Conservation (phyloP, 202 grass and related monocot genomes). For the Schoenoplectus triqueter region DNA sequence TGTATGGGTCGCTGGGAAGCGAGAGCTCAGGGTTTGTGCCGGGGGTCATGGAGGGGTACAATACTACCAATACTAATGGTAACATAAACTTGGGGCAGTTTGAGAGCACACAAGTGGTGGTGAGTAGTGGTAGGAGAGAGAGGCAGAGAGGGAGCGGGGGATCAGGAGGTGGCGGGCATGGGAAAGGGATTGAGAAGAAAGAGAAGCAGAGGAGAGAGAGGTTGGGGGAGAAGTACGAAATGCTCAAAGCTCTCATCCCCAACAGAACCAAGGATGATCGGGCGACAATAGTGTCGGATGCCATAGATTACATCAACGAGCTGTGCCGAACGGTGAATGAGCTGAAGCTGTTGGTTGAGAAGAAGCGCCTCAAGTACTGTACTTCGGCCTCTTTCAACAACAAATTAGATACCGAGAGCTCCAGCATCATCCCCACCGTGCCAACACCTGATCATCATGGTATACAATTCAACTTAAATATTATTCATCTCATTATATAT, state of each 20-base stretch:
- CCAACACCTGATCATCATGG: neutral
- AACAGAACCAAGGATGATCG: slow-evolving; percentile 91
- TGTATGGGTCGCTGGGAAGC: slow-evolving; percentile 44
- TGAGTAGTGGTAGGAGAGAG: slow-evolving; percentile 35
- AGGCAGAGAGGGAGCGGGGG: slow-evolving; percentile 47
- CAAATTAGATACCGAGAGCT: slow-evolving; percentile 52
- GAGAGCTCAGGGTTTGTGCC: slow-evolving; percentile 36
- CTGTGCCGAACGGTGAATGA: slow-evolving; percentile 82
- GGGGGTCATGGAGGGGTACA: slow-evolving; percentile 44
- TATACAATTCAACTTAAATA: neutral
- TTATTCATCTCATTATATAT: no score
- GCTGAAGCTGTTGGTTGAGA: slow-evolving; percentile 76
- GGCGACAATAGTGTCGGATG: slow-evolving; percentile 83
- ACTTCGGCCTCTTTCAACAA: neutral
- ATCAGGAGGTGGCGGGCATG: slow-evolving; percentile 23
- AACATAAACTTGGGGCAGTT: slow-evolving; percentile 33
- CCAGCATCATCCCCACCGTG: slow-evolving; percentile 13
- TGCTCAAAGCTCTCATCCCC: slow-evolving; percentile 82
- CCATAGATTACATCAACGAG: slow-evolving; percentile 94
- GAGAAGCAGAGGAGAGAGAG: slow-evolving; percentile 93
- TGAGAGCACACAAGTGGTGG: slow-evolving; percentile 29
- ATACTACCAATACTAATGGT: neutral
- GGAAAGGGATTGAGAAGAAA: slow-evolving; percentile 63
- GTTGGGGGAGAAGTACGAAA: slow-evolving; percentile 72
- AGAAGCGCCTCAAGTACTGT: slow-evolving; percentile 55